Conservation (phyloP, 441 rosid genomes). For the Flueggea neowawraea region DNA sequence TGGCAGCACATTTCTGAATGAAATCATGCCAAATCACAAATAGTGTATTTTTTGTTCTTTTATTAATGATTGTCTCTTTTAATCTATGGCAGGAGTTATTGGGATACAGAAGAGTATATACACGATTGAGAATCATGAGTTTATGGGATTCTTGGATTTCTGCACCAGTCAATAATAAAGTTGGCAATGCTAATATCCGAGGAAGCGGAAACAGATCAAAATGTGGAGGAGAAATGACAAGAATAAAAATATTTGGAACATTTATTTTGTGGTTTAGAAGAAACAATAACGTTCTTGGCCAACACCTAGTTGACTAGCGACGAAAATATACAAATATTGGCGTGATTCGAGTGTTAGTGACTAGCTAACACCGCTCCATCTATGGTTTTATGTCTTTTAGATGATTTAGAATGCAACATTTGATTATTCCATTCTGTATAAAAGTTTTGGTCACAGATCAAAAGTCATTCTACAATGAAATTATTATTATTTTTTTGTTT, state of each 20-base stretch:
- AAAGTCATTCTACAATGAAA: no score
- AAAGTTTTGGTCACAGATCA: no score
- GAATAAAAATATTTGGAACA: neutral
- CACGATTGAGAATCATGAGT: conserved; percentile 78
- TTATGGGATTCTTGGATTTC: conserved; percentile 85
- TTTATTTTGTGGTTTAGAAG: neutral
- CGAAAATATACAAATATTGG: neutral
- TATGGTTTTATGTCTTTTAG: no score
- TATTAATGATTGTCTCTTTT: neutral
- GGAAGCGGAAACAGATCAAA: neutral
- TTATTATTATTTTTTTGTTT: no score
- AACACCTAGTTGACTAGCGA: conserved; percentile 55
- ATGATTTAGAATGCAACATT: no score
- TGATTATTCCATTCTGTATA: no score
- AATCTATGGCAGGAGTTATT: conserved; percentile 48
- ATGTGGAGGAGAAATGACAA: neutral
- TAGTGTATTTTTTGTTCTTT: neutral
- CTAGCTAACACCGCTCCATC: conserved; percentile 20
- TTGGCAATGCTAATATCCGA: conserved; percentile 18
- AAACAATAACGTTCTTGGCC: conserved; percentile 12
- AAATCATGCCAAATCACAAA: neutral
- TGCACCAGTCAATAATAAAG: conserved; percentile 61
- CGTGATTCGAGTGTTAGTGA: conserved; percentile 20
- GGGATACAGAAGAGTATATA: conserved; percentile 56
- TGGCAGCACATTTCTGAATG: no score